Conservation (phyloP, 192 early-diverging fungal species). For the Globomyces pollinis-pini region DNA sequence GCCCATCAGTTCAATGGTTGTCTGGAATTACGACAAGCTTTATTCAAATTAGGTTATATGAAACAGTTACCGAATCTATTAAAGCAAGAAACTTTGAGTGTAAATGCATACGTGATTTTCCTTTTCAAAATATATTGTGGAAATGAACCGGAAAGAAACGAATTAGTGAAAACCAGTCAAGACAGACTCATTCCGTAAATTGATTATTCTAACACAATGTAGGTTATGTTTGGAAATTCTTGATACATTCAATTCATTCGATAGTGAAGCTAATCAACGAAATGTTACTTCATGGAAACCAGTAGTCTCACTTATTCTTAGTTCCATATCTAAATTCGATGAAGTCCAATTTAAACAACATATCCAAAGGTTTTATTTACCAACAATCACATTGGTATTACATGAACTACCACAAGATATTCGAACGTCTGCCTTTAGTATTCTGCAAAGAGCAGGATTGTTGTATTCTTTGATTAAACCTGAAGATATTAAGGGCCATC, state of each 20-base stretch:
- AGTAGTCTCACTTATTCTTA: slow-evolving; percentile 63
- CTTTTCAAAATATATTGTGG: slow-evolving; percentile 73
- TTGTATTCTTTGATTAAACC: slow-evolving; percentile 7
- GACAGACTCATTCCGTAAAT: slow-evolving; percentile 59
- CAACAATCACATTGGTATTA: slow-evolving; percentile 54
- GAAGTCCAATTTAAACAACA: slow-evolving; percentile 58
- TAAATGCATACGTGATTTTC: slow-evolving; percentile 47
- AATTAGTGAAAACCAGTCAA: slow-evolving; percentile 50
- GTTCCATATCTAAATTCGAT: slow-evolving; percentile 56
- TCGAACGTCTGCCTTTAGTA: slow-evolving; percentile 14
- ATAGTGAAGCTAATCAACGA: slow-evolving; percentile 59
- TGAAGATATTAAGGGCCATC: background rate
- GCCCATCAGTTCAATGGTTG: slow-evolving; percentile 77
- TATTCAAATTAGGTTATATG: slow-evolving; percentile 85
- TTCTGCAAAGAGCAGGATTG: slow-evolving; percentile 37
- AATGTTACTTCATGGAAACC: slow-evolving; percentile 71
- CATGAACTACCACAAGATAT: slow-evolving; percentile 58
- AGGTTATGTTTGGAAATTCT: slow-evolving; percentile 36
- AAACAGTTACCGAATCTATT: slow-evolving; percentile 86
- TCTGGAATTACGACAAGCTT: slow-evolving; percentile 67
- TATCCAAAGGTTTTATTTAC: slow-evolving; percentile 55
- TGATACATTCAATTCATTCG: slow-evolving; percentile 51
- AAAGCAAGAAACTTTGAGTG: slow-evolving; percentile 79
- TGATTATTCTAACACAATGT: background rate
- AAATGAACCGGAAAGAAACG: slow-evolving; percentile 32